phyloP scores from a whole-genome alignment of 495 filamentous ascomycete genomes.

The Penicillium malachiteum region DNA sequence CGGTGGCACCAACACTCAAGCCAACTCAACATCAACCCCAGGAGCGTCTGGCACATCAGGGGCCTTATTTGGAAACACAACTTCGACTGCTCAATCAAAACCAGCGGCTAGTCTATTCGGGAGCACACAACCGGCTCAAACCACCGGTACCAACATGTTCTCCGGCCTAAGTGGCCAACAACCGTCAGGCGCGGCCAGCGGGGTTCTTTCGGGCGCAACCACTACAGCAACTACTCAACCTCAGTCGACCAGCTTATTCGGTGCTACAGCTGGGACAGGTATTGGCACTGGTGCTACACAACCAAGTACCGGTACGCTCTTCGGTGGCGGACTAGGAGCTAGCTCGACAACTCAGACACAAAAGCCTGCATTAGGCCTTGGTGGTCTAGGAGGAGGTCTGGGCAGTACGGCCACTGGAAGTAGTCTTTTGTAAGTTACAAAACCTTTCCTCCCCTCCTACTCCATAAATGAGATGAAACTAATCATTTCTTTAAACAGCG shows the following conservation, averaged over 20 bases:
- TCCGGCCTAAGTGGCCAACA: constrained; percentile 33
- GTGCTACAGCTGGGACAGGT: constrained; percentile 36
- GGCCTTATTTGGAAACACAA: constrained; percentile 40
- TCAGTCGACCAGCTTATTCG: constrained; percentile 46
- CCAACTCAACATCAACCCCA: constrained; percentile 28
- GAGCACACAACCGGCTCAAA: constrained; percentile 32
- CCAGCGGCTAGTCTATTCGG: constrained; percentile 52
- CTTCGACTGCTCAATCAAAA: constrained; percentile 32
- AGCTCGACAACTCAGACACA: constrained; percentile 33
- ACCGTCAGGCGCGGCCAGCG: constrained; percentile 24
- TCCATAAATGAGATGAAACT: neutral
- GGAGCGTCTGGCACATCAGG: constrained; percentile 27
- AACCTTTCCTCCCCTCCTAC: too few relatives aligned
- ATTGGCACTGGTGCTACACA: constrained; percentile 33
- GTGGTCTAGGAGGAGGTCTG: constrained; percentile 14
- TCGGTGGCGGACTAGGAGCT: constrained; percentile 36
- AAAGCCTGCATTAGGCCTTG: constrained; percentile 32
- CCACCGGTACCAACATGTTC: constrained; percentile 45
- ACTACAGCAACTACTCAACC: constrained; percentile 44
- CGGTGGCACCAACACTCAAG: constrained; percentile 26
- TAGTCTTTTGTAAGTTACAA: constrained; percentile 52
- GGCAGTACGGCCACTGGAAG: constrained; percentile 28
- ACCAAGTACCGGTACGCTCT: constrained; percentile 39
- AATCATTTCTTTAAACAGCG: neutral
- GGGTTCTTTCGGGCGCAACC: constrained; percentile 52